These are phyloP conservation scores for Tylopilus plumbeoviolaceoides DNA, from an alignment of 768 basidiomycete genomes.

Conservation along the genomic window DNA sequence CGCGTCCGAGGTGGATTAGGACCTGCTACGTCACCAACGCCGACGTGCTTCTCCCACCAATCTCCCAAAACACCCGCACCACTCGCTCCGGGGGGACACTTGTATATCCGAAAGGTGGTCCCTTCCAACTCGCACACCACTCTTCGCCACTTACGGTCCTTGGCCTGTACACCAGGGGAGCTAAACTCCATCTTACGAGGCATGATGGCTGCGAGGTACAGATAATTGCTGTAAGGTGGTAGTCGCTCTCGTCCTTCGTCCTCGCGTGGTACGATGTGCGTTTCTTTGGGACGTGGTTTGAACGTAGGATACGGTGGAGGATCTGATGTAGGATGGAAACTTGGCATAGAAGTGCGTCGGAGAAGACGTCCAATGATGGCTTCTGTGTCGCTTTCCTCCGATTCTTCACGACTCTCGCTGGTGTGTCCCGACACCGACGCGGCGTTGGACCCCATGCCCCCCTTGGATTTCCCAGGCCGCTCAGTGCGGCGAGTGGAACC, in stretches of 20 bases:
- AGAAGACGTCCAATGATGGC: constrained; percentile 40
- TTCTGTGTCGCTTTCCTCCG: constrained; percentile 20
- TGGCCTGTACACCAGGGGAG: constrained; percentile 79
- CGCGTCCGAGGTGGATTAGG: constrained; percentile 25
- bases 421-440: constrained; percentile 13
- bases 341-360: constrained; percentile 69
- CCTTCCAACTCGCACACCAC: constrained; percentile 89
- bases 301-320: constrained; percentile 71
- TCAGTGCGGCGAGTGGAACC: constrained; percentile 30
- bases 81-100: constrained; percentile 38
- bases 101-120: constrained; percentile 80
- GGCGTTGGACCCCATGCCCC: constrained; percentile 8
- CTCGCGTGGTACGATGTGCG: constrained; percentile 43
- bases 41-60: constrained; percentile 78
- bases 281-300: constrained; percentile 25
- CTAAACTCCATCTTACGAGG: constrained; percentile 93
- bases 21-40: constrained; percentile 57
- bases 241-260: constrained; percentile 83
- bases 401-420: constrained; percentile 11
- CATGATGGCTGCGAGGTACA: constrained; percentile 78
- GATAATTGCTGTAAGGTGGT: constrained; percentile 75
- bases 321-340: constrained; percentile 49
- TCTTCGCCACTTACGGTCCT: constrained; percentile 89
- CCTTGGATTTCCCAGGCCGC: constrained; percentile 19
- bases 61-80: constrained; percentile 56